Conservation (phyloP, 1,284 basidiomycete species). For the Inonotus obliquus region DNA sequence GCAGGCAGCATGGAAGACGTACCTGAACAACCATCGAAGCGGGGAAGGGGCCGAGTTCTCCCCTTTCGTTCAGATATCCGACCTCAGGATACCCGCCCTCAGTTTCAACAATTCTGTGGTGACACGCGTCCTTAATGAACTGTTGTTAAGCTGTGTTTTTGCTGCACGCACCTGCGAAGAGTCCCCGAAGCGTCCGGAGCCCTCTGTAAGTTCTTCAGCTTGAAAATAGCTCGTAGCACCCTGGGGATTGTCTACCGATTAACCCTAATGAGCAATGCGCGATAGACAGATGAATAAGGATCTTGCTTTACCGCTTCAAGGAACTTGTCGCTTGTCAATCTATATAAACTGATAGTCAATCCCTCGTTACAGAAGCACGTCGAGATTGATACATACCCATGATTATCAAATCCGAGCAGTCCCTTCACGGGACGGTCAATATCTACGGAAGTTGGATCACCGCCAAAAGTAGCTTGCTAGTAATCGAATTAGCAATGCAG, state of each 20-base stretch:
- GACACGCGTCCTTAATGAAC: too few species aligned
- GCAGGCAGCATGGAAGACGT: too few species aligned
- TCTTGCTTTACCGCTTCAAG: slow-evolving; percentile 38
- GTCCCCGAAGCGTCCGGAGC: slow-evolving; percentile 42
- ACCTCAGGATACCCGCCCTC: too few species aligned
- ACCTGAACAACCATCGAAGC: too few species aligned
- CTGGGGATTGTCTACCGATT: slow-evolving; percentile 33
- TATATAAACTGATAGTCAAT: too few species aligned
- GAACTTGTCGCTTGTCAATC: slow-evolving; percentile 38
- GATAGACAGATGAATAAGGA: neutral
- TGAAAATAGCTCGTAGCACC: slow-evolving; percentile 46
- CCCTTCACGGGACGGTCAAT: neutral
- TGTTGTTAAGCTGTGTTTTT: too few species aligned
- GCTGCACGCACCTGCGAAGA: slow-evolving; percentile 33
- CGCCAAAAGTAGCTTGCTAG: slow-evolving; percentile 27
- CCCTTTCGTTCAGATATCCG: too few species aligned
- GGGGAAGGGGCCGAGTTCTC: too few species aligned
- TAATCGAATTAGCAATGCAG: slow-evolving; percentile 24
- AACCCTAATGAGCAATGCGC: neutral
- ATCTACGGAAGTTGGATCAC: neutral
- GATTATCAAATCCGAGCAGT: slow-evolving; percentile 30
- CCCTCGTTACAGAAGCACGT: too few species aligned
- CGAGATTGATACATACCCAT: slow-evolving; percentile 40
- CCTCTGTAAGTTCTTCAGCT: slow-evolving; percentile 40
- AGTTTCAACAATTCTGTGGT: too few species aligned